Evolutionary conservation across 495 filamentous ascomycete species (phyloP), one percentile per base, ranked within the genome.

Genomic region (Annulohypoxylon moriforme): DNA sequence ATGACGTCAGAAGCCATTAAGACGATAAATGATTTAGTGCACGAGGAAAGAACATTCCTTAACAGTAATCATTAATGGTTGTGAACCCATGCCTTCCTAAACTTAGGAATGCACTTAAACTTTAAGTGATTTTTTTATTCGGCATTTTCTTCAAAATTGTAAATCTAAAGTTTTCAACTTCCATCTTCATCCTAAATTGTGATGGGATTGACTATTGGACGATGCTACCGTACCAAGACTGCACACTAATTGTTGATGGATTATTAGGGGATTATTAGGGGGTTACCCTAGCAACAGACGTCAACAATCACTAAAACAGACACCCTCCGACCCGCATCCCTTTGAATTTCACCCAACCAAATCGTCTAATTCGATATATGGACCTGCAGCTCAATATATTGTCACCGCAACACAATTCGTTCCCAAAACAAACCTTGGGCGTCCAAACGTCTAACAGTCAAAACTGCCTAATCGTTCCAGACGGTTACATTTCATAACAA

Each of bases 261-360:
- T n/a, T n/a, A n/a, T n/a, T 29, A 29, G 27, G 2, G 27, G 27
- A 16, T 55, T 34, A 31, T 42, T n/a, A 38, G 10, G 11, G 13
- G 14, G 68, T 74, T 74, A 63, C n/a, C 72, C 6, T 9, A 47
- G 49, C 53, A 71, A 74, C 72, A 13, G 9, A 14, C 42, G 14
- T 74, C 68, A 74, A 74, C 72, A 74, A 74, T 33, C 40, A 50
- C 22, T 60, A 34, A 22, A 31, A 55, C 55, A 14, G 47, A 50
- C 27, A 40, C 33, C 62, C 33, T 7, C 44, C 33, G 63, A 61
- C 67, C 72, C 63, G 68, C 72, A 58, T 64, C 44, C 52, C 57
- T 57, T 66, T 25, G 44, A 5, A 56, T 60, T 31, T 63, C 16
- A 44, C 16, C 72, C 67, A 71, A 74, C 68, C 68, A 69, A 24